phyloP scores from a whole-genome alignment of 345 rosid species.

The Brassica carinata region DNA sequence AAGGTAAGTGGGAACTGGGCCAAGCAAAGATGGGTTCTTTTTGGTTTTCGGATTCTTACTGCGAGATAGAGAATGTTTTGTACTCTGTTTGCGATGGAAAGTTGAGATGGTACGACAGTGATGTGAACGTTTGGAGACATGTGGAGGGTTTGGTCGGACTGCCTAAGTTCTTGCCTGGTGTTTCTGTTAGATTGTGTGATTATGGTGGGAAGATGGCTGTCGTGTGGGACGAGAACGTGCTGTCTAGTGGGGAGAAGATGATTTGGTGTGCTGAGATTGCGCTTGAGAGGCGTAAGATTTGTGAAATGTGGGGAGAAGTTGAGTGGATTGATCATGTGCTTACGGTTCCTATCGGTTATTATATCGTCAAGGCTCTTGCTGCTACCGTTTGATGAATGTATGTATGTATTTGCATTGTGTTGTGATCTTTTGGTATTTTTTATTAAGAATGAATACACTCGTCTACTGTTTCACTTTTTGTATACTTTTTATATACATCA shows the following conservation, averaged over 20 bases:
- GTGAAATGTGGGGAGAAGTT: background rate
- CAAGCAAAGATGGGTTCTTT: slow-evolving; percentile 42
- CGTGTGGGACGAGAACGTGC: background rate
- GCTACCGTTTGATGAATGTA: background rate
- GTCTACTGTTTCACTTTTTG: background rate
- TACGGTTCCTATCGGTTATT: background rate
- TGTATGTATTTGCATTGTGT: background rate
- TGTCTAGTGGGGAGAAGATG: background rate
- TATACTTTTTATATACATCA: background rate
- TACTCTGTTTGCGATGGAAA: background rate
- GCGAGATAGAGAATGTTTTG: background rate
- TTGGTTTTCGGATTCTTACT: background rate
- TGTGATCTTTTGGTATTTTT: background rate
- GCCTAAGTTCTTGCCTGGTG: background rate
- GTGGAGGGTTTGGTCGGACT: background rate
- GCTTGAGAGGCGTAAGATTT: background rate
- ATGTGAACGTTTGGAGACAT: background rate
- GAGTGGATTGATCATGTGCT: slow-evolving; percentile 1
- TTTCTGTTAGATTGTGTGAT: background rate
- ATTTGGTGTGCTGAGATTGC: slow-evolving; percentile 5
- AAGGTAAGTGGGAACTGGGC: slow-evolving; percentile 11
- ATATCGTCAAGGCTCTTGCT: slow-evolving; percentile 1
- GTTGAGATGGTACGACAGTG: background rate
- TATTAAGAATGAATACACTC: background rate
- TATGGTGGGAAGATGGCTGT: slow-evolving; percentile 6